These are phyloP conservation scores for Ploettnerulaceae sp. DNA, from an alignment of 2,329 filamentous ascomycete genomes.

Conservation along the genomic window DNA sequence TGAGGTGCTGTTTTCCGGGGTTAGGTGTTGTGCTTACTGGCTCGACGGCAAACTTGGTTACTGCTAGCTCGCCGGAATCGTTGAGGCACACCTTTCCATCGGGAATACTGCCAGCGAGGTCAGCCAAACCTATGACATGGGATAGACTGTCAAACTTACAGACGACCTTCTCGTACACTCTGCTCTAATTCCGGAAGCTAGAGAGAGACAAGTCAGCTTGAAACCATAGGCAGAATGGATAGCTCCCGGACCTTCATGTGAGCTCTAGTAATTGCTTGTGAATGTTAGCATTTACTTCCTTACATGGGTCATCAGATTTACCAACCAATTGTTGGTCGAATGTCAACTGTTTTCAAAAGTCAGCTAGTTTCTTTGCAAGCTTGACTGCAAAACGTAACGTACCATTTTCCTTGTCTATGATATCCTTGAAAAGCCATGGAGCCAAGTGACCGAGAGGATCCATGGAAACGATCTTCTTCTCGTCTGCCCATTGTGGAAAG, in stretches of 20 bases:
- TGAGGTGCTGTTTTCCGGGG: constrained; percentile 71
- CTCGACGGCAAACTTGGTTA: constrained; percentile 96
- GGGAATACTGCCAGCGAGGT: constrained; percentile 25
- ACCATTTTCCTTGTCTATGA: constrained; percentile 70
- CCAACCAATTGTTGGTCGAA: constrained; percentile 35
- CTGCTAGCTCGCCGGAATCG: constrained; percentile 76
- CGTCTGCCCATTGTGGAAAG: constrained; percentile 83
- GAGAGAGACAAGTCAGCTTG: constrained; percentile 11
- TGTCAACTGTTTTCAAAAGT: constrained; percentile 33
- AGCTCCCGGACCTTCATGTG: constrained; percentile 33
- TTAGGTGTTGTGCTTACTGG: constrained; percentile 65
- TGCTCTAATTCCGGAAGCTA: constrained; percentile 86
- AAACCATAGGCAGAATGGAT: neutral
- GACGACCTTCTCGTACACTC: constrained; percentile 72
- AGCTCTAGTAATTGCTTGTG: constrained; percentile 33
- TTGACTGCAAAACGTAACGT: constrained; percentile 24
- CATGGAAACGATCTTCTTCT: constrained; percentile 95
- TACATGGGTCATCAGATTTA: neutral
- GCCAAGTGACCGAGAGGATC: constrained; percentile 87
- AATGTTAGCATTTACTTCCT: constrained; percentile 15
- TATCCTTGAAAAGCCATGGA: constrained; percentile 76
- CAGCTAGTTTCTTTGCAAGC: constrained; percentile 10
- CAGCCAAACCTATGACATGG: constrained; percentile 7
- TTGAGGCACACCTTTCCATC: constrained; percentile 91
- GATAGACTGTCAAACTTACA: constrained; percentile 42